These are phyloP conservation scores for Penicillium egyptiacum DNA, from an alignment of 495 filamentous ascomycete species.

Conservation along the genomic window DNA sequence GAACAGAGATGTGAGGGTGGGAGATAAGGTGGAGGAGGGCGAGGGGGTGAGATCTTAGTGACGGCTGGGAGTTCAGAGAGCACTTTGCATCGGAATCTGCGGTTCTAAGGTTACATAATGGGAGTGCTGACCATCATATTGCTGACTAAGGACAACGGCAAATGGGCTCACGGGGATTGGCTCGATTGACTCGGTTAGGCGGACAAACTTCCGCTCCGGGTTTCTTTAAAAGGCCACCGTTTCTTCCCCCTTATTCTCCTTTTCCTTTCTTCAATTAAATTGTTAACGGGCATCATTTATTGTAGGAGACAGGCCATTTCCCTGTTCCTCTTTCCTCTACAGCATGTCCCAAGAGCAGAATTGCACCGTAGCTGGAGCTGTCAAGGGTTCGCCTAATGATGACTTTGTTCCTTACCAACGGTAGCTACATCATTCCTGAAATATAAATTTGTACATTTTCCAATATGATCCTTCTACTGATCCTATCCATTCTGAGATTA, in stretches of 20 bases:
- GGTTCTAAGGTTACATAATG: constrained; percentile 35
- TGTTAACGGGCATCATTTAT: constrained; percentile 77
- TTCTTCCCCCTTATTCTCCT: constrained; percentile 32
- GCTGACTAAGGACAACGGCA: constrained; percentile 30
- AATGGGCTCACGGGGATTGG: constrained; percentile 41
- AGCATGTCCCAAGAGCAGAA: constrained; percentile 60
- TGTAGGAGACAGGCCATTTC: constrained; percentile 67
- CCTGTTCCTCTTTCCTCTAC: constrained; percentile 59
- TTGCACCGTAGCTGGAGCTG: constrained; percentile 67
- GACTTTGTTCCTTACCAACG: constrained; percentile 63
- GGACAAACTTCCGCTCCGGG: constrained; percentile 33
- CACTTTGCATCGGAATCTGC: constrained; percentile 39
- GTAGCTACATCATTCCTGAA: constrained; percentile 49
- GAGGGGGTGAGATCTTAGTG: constrained; percentile 17
- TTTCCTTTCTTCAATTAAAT: constrained; percentile 50
- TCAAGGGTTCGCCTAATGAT: constrained; percentile 54
- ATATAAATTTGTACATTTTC: not conserved
- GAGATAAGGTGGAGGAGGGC: constrained; percentile 28
- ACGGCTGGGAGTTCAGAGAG: constrained; percentile 36
- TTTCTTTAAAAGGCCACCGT: constrained; percentile 12
- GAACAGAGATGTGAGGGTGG: constrained; percentile 38
- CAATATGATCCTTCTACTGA: not conserved
- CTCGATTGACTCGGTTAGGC: constrained; percentile 36
- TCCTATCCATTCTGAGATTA: not conserved
- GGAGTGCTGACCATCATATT: constrained; percentile 30